A percentile compares a stretch with the other conserved stretches of the same genome.
Evolutionary conservation across 129 eudicot genomes (phyloP).

Genomic region (Lactuca sativa): DNA sequence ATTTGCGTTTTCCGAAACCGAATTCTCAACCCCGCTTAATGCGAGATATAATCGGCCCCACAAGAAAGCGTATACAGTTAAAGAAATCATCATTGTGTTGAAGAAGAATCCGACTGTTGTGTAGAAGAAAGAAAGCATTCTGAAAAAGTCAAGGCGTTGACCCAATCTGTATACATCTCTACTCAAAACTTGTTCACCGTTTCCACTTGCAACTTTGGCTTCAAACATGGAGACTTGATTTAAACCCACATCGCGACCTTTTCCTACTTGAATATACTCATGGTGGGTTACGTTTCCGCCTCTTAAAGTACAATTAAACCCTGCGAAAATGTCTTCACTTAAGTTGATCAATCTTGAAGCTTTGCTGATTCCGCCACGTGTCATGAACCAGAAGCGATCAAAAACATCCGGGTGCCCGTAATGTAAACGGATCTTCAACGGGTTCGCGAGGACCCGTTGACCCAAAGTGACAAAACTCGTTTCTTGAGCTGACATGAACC

Average conservation of each 20-base stretch:
- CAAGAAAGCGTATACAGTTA: conserved; percentile 84
- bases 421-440: conserved; percentile 86
- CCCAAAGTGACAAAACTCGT: conserved; percentile 96
- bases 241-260: conserved; percentile 95
- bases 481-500: conserved; percentile 99
- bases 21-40: conserved; percentile 76
- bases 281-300: conserved; percentile 97
- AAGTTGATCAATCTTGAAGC: conserved; percentile 92
- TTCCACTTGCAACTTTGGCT: conserved; percentile 96
- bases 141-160: conserved; percentile 87
- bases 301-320: conserved; percentile 90
- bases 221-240: conserved; percentile 96
- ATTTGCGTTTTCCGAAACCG: conserved; percentile 37
- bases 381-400: conserved; percentile 92
- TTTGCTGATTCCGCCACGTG: conserved; percentile 94
- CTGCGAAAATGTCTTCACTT: conserved; percentile 97
- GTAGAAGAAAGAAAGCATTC: conserved; percentile 95
- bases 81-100: conserved; percentile 82
- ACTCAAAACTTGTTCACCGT: conserved; percentile 96
- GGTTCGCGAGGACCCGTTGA: conserved; percentile 94
- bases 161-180: conserved; percentile 94
- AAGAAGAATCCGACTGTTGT: conserved; percentile 89
- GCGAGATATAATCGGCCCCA: conserved; percentile 96
- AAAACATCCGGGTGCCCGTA: conserved; percentile 97
- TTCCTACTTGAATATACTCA: conserved; percentile 92